Conservation (phyloP, 148 eudicot genomes). For the Amaranthus cruentus region DNA sequence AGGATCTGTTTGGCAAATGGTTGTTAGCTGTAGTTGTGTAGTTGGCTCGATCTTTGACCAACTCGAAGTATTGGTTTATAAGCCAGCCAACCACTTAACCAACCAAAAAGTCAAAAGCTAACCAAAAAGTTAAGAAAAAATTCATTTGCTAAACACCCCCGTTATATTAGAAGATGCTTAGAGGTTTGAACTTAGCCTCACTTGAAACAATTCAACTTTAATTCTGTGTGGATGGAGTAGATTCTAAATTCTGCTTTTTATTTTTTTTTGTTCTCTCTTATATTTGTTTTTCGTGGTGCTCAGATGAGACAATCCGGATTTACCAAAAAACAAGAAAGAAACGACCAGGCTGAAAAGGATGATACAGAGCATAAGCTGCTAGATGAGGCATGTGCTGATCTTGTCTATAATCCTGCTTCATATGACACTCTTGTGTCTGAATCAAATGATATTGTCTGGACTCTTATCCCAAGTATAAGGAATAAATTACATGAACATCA, state of each 20-base stretch:
- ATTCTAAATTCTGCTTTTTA: neutral
- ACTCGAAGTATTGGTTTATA: no score
- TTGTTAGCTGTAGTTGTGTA: no score
- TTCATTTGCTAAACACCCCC: no score
- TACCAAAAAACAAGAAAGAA: slow-evolving; percentile 36
- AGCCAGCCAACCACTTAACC: no score
- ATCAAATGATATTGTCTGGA: slow-evolving; percentile 72
- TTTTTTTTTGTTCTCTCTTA: neutral
- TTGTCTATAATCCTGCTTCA: slow-evolving; percentile 47
- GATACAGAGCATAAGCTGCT: slow-evolving; percentile 48
- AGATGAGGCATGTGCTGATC: slow-evolving; percentile 42
- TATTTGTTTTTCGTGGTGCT: slow-evolving; percentile 3
- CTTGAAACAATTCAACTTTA: no score
- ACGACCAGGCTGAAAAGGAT: slow-evolving; percentile 35
- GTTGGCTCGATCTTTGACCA: no score
- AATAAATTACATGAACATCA: slow-evolving; percentile 70
- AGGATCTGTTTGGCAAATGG: no score
- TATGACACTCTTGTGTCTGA: slow-evolving; percentile 39
- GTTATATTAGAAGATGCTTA: no score
- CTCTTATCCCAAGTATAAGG: slow-evolving; percentile 65
- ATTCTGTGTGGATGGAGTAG: neutral
- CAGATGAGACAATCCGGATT: slow-evolving; percentile 44
- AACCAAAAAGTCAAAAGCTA: no score
- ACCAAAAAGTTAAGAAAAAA: no score
- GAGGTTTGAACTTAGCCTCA: no score